Evolutionary conservation across 169 alveolate species (phyloP).

Genomic region (Eimeria acervulina): DNA sequence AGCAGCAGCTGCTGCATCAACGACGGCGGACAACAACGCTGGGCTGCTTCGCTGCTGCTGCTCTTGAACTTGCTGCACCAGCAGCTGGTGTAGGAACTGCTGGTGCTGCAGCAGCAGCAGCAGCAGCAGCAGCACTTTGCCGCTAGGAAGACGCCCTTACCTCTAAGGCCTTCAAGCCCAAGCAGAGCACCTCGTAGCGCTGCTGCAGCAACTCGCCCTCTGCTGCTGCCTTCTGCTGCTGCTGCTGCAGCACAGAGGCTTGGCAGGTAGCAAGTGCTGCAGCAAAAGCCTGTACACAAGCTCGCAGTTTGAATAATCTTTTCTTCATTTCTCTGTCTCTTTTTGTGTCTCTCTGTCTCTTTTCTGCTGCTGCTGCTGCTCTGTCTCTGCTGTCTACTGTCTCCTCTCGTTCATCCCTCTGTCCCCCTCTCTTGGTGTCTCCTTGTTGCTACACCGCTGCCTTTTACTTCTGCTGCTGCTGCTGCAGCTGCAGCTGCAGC

Average conservation of each 20-base stretch:
- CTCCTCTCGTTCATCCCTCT: neutral
- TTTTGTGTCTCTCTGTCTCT: neutral
- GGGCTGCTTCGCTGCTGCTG: neutral
- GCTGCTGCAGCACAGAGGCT: conserved; percentile 56
- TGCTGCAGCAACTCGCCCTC: conserved; percentile 66
- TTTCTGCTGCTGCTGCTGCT: neutral
- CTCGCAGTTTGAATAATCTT: too few relatives aligned
- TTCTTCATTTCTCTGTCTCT: neutral
- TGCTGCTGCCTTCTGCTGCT: conserved; percentile 59
- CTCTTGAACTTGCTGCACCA: neutral
- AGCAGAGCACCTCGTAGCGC: conserved; percentile 17
- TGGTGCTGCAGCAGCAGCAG: neutral
- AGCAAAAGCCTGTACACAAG: neutral
- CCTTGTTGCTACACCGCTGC: neutral
- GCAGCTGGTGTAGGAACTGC: neutral
- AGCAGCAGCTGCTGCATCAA: neutral
- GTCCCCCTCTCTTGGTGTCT: neutral
- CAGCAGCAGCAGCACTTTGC: conserved; percentile 20
- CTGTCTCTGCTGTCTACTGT: neutral
- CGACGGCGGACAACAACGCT: too few relatives aligned
- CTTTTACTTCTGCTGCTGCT: conserved; percentile 27
- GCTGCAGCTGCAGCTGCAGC: conserved; percentile 46
- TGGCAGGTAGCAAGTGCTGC: conserved; percentile 25
- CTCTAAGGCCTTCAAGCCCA: conserved; percentile 27
- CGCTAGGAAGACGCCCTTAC: neutral